phyloP scores from a whole-genome alignment of 768 basidiomycete species.

The Suillus bovinus region DNA sequence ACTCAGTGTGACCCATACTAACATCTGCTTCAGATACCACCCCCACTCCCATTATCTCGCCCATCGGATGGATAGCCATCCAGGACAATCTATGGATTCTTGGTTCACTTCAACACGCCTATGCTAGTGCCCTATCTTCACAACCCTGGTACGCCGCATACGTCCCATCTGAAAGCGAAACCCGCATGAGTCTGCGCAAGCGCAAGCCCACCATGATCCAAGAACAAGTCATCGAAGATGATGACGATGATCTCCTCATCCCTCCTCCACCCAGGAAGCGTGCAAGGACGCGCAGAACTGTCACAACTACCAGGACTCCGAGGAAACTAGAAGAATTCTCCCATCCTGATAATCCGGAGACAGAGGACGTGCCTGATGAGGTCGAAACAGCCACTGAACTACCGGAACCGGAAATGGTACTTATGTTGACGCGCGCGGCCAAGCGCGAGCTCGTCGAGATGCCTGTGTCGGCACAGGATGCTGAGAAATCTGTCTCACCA shows the following conservation, averaged over 20 bases:
- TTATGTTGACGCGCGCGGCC: conserved; percentile 13
- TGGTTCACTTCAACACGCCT: conserved; percentile 31
- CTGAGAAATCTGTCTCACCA: conserved; percentile 15
- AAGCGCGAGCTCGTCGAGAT: conserved; percentile 26
- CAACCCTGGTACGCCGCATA: conserved; percentile 33
- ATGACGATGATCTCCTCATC: conserved; percentile 29
- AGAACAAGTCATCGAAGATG: conserved; percentile 25
- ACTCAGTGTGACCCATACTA: not conserved
- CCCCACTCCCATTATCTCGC: conserved; percentile 34
- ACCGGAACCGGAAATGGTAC: conserved; percentile 8
- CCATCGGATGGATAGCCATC: conserved; percentile 36
- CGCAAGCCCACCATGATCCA: conserved; percentile 29
- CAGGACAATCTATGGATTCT: conserved; percentile 37
- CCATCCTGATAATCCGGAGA: conserved; percentile 10
- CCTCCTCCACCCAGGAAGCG: conserved; percentile 33
- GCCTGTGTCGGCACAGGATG: conserved; percentile 13
- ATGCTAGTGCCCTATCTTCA: conserved; percentile 23
- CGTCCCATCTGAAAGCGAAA: conserved; percentile 31
- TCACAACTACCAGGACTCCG: conserved; percentile 11
- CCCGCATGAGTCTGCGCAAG: conserved; percentile 34
- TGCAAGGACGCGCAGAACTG: conserved; percentile 27
- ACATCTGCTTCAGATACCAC: conserved; percentile 23
- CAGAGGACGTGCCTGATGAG: conserved; percentile 1
- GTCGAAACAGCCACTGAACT: conserved; percentile 3
- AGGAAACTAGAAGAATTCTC: conserved; percentile 7